Percentiles rank a stretch among this genome's conserved stretches.
phyloP scores from a whole-genome alignment of 2,329 filamentous ascomycete genomes.

The Fusarium sp. region DNA sequence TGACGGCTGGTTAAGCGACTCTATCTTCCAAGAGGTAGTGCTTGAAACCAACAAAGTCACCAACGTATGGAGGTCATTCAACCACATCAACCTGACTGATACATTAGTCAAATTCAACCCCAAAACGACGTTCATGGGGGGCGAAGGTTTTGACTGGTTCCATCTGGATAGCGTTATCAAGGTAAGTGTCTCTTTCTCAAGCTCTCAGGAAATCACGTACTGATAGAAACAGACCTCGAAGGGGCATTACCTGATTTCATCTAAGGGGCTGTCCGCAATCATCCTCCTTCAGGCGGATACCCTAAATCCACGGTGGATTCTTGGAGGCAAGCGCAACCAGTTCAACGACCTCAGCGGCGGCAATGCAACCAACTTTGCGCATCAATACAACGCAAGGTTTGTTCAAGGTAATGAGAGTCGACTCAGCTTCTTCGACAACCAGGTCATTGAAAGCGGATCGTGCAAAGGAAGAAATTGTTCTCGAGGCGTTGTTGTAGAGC shows the following conservation, averaged over 20 bases:
- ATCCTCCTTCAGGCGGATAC: conserved; percentile 49
- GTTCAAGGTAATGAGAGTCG: conserved; percentile 61
- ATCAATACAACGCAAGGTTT: conserved; percentile 67
- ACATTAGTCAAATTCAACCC: conserved; percentile 40
- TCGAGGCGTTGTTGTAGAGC: conserved; percentile 53
- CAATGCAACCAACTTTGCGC: conserved; percentile 53
- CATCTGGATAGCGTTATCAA: conserved; percentile 51
- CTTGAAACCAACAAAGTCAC: conserved; percentile 43
- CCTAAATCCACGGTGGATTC: conserved; percentile 53
- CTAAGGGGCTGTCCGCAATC: conserved; percentile 51
- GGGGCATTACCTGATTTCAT: conserved; percentile 55
- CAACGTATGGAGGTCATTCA: conserved; percentile 48
- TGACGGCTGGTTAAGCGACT: conserved; percentile 45
- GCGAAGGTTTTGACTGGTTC: conserved; percentile 50
- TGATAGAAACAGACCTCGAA: conserved; percentile 43
- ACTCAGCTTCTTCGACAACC: conserved; percentile 70
- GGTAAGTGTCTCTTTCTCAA: conserved; percentile 8
- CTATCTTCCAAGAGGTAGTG: conserved; percentile 45
- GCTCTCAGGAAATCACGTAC: neutral
- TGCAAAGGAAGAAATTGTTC: conserved; percentile 39
- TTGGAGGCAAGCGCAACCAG: conserved; percentile 55
- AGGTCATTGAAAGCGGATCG: conserved; percentile 36
- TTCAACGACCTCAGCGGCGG: conserved; percentile 54
- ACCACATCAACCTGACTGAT: conserved; percentile 41
- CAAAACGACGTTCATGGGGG: conserved; percentile 36